A percentile compares a stretch with the other conserved stretches of the same genome.
These are phyloP conservation scores for Solanum appendiculatum DNA, from an alignment of 257 asterid genomes.

Conservation along the genomic window DNA sequence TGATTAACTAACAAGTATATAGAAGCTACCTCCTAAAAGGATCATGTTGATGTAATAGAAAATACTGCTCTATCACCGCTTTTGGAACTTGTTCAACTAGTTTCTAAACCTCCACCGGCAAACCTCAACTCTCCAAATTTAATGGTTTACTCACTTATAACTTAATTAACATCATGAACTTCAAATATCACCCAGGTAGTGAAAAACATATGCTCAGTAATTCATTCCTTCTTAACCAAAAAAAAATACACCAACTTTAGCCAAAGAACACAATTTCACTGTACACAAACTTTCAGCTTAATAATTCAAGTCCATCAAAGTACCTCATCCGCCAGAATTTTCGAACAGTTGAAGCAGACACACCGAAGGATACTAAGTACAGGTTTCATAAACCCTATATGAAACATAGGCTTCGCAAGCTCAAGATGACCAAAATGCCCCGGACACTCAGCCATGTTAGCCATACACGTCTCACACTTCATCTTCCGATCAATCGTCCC, in stretches of 20 bases:
- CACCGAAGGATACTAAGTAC: constrained; percentile 81
- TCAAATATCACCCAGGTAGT: background rate
- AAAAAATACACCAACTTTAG: background rate
- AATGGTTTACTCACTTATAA: background rate
- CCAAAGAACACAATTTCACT: background rate
- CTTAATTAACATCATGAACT: too few species aligned
- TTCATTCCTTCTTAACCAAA: background rate
- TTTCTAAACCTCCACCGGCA: background rate
- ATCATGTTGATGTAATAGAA: background rate
- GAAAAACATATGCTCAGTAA: background rate
- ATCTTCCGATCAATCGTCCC: constrained; percentile 94
- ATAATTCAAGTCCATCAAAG: background rate
- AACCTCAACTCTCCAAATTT: background rate
- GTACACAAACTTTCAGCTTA: background rate
- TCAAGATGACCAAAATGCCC: constrained; percentile 99
- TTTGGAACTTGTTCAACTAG: background rate
- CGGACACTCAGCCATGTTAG: constrained; percentile 97
- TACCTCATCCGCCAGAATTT: constrained; percentile 90
- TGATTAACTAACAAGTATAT: background rate
- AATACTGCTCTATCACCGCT: background rate
- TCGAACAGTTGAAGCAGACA: constrained; percentile 98
- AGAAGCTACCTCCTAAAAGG: background rate
- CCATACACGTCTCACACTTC: constrained; percentile 99
- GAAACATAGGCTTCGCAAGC: constrained; percentile 98
- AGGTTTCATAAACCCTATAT: constrained; percentile 85